Percentiles rank a stretch among this genome's conserved stretches.
phyloP scores from a whole-genome alignment of 768 basidiomycete species.

The Pleurotus salmoneostramineus region DNA sequence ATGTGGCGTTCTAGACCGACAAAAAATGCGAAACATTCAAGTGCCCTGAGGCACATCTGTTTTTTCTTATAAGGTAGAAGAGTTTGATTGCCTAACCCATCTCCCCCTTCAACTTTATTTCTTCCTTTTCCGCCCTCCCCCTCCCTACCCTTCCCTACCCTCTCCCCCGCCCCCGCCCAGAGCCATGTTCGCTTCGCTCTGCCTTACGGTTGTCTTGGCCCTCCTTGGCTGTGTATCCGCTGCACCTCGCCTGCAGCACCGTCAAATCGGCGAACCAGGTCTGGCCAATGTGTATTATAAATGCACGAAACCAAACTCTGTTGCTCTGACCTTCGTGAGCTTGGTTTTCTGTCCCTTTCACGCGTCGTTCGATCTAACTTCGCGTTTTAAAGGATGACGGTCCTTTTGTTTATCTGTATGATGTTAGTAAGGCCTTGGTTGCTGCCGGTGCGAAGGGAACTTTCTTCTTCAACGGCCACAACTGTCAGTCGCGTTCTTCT shows the following conservation, averaged over 20 bases:
- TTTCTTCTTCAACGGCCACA: constrained; percentile 24
- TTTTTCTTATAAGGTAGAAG: too few relatives aligned
- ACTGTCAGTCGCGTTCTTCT: constrained; percentile 3
- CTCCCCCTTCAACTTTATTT: too few relatives aligned
- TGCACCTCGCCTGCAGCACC: constrained; percentile 9
- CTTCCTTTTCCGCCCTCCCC: neutral
- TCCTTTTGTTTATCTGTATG: constrained; percentile 16
- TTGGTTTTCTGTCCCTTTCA: constrained; percentile 11
- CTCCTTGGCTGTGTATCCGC: constrained; percentile 4
- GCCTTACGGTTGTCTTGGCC: constrained; percentile 1
- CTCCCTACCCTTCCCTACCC: neutral
- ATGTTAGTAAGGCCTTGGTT: constrained; percentile 15
- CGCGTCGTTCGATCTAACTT: neutral
- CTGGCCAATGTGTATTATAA: constrained; percentile 16
- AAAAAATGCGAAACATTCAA: too few relatives aligned
- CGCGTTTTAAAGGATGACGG: constrained; percentile 20
- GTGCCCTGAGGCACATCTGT: too few relatives aligned
- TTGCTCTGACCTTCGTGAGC: constrained; percentile 25
- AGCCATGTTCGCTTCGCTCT: constrained; percentile 3
- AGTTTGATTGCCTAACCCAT: too few relatives aligned
- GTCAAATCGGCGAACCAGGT: constrained; percentile 10
- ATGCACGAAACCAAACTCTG: constrained; percentile 23
- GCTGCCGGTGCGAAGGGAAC: constrained; percentile 24
- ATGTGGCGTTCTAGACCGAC: too few relatives aligned
- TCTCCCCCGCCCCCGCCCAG: neutral